Percentiles rank a stretch among this genome's conserved stretches.
These are phyloP conservation scores for Graphilbum ipis-grandicollis DNA, from an alignment of 2,329 filamentous ascomycete genomes.

Conservation along the genomic window DNA sequence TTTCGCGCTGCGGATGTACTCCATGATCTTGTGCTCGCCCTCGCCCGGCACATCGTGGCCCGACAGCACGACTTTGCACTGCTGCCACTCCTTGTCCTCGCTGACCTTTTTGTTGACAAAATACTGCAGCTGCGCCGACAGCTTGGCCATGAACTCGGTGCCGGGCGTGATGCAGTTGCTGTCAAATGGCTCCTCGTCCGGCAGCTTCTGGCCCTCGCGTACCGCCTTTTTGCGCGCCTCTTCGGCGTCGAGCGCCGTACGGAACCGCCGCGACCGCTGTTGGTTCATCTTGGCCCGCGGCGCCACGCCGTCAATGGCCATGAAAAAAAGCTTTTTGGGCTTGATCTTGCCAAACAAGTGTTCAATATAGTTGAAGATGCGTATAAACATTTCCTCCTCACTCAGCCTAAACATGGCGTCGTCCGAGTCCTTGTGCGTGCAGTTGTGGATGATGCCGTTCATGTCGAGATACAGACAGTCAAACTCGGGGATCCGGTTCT, in stretches of 20 bases:
- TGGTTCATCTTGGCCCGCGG: slow-evolving; percentile 99
- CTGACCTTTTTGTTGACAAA: slow-evolving; percentile 98
- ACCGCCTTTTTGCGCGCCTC: slow-evolving; percentile 84
- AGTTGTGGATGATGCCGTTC: slow-evolving; percentile 99
- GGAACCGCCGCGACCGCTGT: slow-evolving; percentile 85
- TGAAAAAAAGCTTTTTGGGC: slow-evolving; percentile 95
- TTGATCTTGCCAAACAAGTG: slow-evolving; percentile 98
- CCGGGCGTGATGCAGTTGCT: slow-evolving; percentile 97
- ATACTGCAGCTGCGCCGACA: slow-evolving; percentile 88
- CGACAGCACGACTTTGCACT: slow-evolving; percentile 86
- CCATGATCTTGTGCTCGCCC: slow-evolving; percentile 99
- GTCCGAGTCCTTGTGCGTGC: slow-evolving; percentile 91
- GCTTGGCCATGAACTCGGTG: slow-evolving; percentile 93
- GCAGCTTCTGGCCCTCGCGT: slow-evolving; percentile 74
- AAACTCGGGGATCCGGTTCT: slow-evolving; percentile 98
- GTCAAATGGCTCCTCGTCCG: slow-evolving; percentile 90
- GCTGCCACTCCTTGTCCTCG: slow-evolving; percentile 94
- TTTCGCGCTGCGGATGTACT: slow-evolving; percentile 96
- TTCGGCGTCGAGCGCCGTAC: slow-evolving; percentile 84
- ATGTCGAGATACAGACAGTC: slow-evolving; percentile 96
- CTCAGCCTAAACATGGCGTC: slow-evolving; percentile 83
- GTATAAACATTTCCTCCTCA: slow-evolving; percentile 98
- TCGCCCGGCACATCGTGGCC: slow-evolving; percentile 97
- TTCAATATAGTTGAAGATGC: slow-evolving; percentile 99
- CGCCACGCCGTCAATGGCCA: slow-evolving; percentile 96